Percentiles rank a stretch among this genome's conserved stretches.
Evolutionary conservation across 2,329 filamentous ascomycete species (phyloP).

Genomic region (Aspergillus neotritici): DNA sequence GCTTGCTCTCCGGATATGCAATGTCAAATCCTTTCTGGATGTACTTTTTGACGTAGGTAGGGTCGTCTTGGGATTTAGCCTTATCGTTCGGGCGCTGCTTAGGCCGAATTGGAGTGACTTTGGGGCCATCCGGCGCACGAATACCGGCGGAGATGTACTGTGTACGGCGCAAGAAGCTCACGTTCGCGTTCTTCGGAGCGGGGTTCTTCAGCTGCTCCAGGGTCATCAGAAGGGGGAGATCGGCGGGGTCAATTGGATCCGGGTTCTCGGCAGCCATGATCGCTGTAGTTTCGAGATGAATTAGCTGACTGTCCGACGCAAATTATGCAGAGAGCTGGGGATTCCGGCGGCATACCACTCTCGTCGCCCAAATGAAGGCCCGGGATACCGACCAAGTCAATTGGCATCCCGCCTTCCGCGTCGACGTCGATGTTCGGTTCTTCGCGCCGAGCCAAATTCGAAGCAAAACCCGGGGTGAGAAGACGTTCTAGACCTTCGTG

Average conservation of each 20-base stretch:
- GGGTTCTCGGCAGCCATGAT: conserved; percentile 72
- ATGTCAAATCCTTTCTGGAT: conserved; percentile 61
- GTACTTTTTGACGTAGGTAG: conserved; percentile 55
- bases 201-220: conserved; percentile 81
- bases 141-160: conserved; percentile 68
- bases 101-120: conserved; percentile 19
- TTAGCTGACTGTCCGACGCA: conserved; percentile 14
- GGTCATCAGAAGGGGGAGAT: conserved; percentile 75
- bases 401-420: conserved; percentile 94
- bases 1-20: conserved; percentile 57
- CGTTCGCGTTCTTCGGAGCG: conserved; percentile 66
- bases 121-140: conserved; percentile 29
- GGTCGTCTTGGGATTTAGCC: conserved; percentile 49
- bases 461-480: conserved; percentile 83
- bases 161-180: conserved; percentile 90
- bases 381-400: conserved; percentile 90
- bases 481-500: conserved; percentile 89
- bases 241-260: conserved; percentile 71
- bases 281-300: conserved; percentile 47
- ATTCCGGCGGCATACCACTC: conserved; percentile 57
- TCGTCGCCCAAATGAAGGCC: conserved; percentile 94
- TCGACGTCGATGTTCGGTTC: conserved; percentile 95
- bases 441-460: conserved; percentile 81
- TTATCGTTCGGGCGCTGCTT: conserved; percentile 26
- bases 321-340: neutral